Evolutionary conservation across 2,329 filamentous ascomycete genomes (phyloP), one percentile per base, ranked within the genome.

Genomic region (Fonsecaea nubica): DNA sequence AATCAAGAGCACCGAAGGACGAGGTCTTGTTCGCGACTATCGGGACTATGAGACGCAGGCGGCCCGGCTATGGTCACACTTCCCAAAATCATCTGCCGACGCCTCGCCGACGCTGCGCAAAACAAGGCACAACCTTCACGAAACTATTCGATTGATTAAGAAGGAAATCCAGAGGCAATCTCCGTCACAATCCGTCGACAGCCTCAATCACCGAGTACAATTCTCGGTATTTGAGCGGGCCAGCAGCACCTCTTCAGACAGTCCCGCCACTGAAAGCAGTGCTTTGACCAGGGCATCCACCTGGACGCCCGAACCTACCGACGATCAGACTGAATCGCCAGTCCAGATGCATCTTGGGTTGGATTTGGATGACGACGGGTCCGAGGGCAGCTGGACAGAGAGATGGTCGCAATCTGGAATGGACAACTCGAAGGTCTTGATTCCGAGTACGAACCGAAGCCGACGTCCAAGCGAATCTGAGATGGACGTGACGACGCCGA

Each of bases 41-140:
- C 77, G 80, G 33, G 81, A 83, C 64, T 83, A 82, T 67, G 77
- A 82, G 62, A 81, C 79, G 1, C 81, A 83, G 63, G 80, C 77
- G 4, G 77, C 78, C 10, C 73, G 76, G 12, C 69, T 83, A 13
- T 73, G 75, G 63, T 76, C 77, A 38, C 76, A 80, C 58, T 81
- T 78, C 58, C 76, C 78, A 15, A 77, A 78, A 63, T 77, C 74
- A 50, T 65, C 73, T 4, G 61, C 71, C 10, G 72, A 73, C 21
- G 72, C 72, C 15, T 67, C 76, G 15, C 59, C 71, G 15, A 73
- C 73, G 7, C 71, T 83, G 40, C 75, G 75, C 9, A 73, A 77
- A 35, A 75, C 79, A 13, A 76, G 77, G n/a, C 73, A 76, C 7
- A 72, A 72, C 1, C 68, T 83, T 21, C 75, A 73, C 12, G 74